Evolutionary conservation across 2,329 filamentous ascomycete species (phyloP).

Genomic region (Sporothrix phasma): DNA sequence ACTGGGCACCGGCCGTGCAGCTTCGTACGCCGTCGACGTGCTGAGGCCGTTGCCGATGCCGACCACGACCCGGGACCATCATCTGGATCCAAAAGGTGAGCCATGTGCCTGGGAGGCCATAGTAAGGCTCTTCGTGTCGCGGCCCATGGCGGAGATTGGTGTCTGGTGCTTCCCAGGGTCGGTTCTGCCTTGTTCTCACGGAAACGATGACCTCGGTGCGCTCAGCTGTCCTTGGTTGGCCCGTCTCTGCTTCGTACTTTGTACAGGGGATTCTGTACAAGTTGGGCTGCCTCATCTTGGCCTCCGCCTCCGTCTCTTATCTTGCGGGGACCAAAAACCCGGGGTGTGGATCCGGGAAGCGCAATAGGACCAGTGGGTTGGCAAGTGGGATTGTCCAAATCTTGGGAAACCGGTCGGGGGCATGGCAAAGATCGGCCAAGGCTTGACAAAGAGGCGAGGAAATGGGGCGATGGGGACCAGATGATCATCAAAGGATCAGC

Average conservation of each 20-base stretch:
- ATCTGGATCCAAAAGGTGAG: slow-evolving; percentile 26
- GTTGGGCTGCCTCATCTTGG: neutral
- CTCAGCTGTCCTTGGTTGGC: no score
- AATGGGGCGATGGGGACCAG: no score
- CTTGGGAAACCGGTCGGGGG: no score
- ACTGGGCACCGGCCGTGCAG: slow-evolving; percentile 68
- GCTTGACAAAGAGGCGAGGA: neutral
- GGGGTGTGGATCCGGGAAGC: neutral
- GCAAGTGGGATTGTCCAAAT: no score
- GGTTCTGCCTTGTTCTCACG: neutral
- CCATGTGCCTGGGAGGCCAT: slow-evolving; percentile 2
- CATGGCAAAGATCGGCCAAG: neutral
- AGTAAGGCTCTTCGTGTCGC: neutral
- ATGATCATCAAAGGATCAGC: neutral
- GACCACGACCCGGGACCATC: slow-evolving; percentile 35
- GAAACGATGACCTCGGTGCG: no score
- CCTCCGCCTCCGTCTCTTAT: neutral
- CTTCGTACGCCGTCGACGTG: slow-evolving; percentile 73
- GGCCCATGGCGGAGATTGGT: no score
- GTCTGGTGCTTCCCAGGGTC: no score
- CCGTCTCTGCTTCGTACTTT: no score
- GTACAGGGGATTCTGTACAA: no score
- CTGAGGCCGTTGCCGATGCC: slow-evolving; percentile 35
- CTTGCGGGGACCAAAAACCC: neutral
- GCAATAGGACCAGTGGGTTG: no score